These are phyloP conservation scores for Sindora glabra DNA, from an alignment of 306 rosid genomes.

Conservation along the genomic window DNA sequence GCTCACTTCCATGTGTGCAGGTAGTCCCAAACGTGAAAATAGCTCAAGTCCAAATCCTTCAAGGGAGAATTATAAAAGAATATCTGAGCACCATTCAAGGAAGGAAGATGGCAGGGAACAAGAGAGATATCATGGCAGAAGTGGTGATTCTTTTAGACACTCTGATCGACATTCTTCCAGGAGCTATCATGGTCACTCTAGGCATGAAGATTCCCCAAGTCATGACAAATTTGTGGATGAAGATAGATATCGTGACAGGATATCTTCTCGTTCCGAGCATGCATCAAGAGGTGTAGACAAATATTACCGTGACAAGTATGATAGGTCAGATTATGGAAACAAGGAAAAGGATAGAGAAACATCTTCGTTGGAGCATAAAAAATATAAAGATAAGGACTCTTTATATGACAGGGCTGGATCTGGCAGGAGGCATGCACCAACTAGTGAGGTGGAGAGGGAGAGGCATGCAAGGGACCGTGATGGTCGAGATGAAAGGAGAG, in stretches of 20 bases:
- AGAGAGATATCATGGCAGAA: slow-evolving; percentile 51
- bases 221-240: slow-evolving; percentile 49
- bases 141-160: slow-evolving; percentile 51
- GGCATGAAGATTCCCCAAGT: slow-evolving; percentile 39
- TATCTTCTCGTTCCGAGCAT: slow-evolving; percentile 41
- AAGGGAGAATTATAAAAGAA: slow-evolving; percentile 35
- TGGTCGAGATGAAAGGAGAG: slow-evolving; percentile 54
- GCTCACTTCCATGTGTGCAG: slow-evolving; percentile 39
- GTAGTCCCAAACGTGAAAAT: slow-evolving; percentile 50
- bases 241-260: slow-evolving; percentile 45
- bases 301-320: slow-evolving; percentile 58
- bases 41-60: slow-evolving; percentile 45
- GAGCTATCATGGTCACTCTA: slow-evolving; percentile 49
- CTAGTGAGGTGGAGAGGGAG: slow-evolving; percentile 51
- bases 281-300: slow-evolving; percentile 66
- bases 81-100: slow-evolving; percentile 38
- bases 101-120: slow-evolving; percentile 47
- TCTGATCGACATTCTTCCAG: slow-evolving; percentile 55
- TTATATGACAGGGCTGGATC: slow-evolving; percentile 50
- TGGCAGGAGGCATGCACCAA: slow-evolving; percentile 38
- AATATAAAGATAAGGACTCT: slow-evolving; percentile 44
- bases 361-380: slow-evolving; percentile 29
- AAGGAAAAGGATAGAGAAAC: slow-evolving; percentile 46
- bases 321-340: slow-evolving; percentile 43
- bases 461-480: slow-evolving; percentile 41